These are phyloP conservation scores for Linderniella brevidens DNA, from an alignment of 257 asterid genomes.

Conservation along the genomic window DNA sequence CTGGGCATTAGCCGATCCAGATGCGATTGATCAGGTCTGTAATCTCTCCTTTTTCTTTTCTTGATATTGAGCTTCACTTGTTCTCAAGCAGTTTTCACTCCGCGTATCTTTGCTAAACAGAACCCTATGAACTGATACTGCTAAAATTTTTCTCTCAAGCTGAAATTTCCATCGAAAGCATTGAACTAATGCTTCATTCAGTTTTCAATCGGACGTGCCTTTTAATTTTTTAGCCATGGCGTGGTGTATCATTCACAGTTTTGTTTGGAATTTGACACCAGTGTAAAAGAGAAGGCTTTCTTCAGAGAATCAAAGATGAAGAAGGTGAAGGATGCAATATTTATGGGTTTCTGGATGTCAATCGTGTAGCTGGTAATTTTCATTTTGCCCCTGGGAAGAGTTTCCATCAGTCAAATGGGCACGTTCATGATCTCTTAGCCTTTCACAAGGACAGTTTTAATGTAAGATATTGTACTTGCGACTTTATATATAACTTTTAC, in stretches of 20 bases:
- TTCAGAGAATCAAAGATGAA: slow-evolving; percentile 79
- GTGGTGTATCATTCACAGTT: not conserved
- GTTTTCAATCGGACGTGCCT: not conserved
- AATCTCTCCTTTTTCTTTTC: slow-evolving; percentile 4
- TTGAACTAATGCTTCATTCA: too few species aligned
- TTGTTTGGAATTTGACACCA: slow-evolving; percentile 11
- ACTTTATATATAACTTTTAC: slow-evolving; percentile 8
- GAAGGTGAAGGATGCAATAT: slow-evolving; percentile 95
- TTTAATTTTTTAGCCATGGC: not conserved
- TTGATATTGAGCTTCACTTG: not conserved
- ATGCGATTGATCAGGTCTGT: slow-evolving; percentile 69
- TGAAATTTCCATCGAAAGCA: too few species aligned
- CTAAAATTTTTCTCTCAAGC: too few species aligned
- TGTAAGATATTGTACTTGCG: slow-evolving; percentile 30
- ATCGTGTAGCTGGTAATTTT: slow-evolving; percentile 90
- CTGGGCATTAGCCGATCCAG: slow-evolving; percentile 83
- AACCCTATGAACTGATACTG: too few species aligned
- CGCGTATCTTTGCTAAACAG: not conserved
- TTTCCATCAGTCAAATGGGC: slow-evolving; percentile 80
- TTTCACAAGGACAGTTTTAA: slow-evolving; percentile 95
- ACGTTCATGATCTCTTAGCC: slow-evolving; percentile 74
- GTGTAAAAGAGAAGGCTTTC: slow-evolving; percentile 99
- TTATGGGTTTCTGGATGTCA: slow-evolving; percentile 86
- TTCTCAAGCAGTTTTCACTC: slow-evolving; percentile 4
- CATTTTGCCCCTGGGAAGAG: slow-evolving; percentile 99